A percentile compares a stretch with the other conserved stretches of the same genome.
Evolutionary conservation across 2,329 filamentous ascomycete genomes (phyloP).

Genomic region (Balansia obtecta): DNA sequence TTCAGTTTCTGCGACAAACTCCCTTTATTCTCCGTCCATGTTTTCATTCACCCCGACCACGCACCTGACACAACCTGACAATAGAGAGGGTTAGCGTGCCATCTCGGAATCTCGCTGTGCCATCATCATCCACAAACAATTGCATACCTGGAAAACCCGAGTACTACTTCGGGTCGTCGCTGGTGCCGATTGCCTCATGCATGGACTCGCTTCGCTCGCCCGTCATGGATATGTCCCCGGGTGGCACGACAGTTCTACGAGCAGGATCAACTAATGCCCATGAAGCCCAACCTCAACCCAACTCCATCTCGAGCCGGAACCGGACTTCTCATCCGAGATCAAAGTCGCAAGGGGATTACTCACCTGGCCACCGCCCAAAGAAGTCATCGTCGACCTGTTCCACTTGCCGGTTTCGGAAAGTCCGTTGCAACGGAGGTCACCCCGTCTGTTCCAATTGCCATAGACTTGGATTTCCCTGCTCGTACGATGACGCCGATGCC

Average conservation of each 20-base stretch:
- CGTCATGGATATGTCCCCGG: slow-evolving; percentile 5
- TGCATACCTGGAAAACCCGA: background rate
- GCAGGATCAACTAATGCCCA: background rate
- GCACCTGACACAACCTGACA: background rate
- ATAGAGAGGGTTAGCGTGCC: background rate
- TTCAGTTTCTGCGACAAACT: background rate
- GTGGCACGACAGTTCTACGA: background rate
- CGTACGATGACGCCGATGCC: slow-evolving; percentile 36
- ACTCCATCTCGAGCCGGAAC: background rate
- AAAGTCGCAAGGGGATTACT: background rate
- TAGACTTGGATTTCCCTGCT: slow-evolving; percentile 43
- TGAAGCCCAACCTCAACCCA: background rate
- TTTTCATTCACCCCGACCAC: background rate
- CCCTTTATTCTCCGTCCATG: background rate
- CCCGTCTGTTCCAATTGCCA: slow-evolving; percentile 46
- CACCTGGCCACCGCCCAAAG: slow-evolving; percentile 23
- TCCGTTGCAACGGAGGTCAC: slow-evolving; percentile 43
- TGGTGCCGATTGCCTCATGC: background rate
- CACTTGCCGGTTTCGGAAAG: slow-evolving; percentile 43
- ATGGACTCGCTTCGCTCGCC: slow-evolving; percentile 1
- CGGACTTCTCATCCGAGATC: background rate
- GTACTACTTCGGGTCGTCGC: background rate
- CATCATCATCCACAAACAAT: too few relatives aligned
- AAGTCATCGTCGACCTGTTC: slow-evolving; percentile 37
- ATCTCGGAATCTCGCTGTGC: background rate